A percentile compares a stretch with the other conserved stretches of the same genome.
Evolutionary conservation across 352 stramenopile genomes (phyloP).

Genomic region (Globisporangium nunn): DNA sequence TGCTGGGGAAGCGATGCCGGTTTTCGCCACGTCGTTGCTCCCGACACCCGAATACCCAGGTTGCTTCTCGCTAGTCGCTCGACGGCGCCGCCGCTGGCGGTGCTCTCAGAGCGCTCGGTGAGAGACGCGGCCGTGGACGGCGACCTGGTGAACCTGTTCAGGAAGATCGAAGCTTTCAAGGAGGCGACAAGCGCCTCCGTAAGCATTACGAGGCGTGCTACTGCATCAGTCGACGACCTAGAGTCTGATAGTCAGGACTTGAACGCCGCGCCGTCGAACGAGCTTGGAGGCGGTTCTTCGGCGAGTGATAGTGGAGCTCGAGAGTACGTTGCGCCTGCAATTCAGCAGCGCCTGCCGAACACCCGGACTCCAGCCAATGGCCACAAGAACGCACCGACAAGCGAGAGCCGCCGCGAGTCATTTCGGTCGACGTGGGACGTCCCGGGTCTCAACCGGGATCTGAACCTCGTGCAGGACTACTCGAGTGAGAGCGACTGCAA

Average conservation of each 20-base stretch:
- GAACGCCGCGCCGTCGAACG: not conserved
- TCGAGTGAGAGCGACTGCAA: slow-evolving; percentile 52
- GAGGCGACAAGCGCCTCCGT: slow-evolving; percentile 15
- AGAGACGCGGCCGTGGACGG: slow-evolving; percentile 8
- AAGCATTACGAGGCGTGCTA: not conserved
- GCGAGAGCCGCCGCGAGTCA: slow-evolving; percentile 19
- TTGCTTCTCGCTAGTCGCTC: not conserved
- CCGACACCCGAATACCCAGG: slow-evolving; percentile 11
- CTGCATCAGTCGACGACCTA: not conserved
- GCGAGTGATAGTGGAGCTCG: not conserved
- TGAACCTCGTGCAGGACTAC: slow-evolving; percentile 81
- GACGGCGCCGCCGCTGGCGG: not conserved
- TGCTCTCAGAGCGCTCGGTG: slow-evolving; percentile 1
- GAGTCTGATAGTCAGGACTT: not conserved
- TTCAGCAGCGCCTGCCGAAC: not conserved
- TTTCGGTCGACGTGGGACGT: slow-evolving; percentile 59
- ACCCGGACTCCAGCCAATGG: too few relatives aligned
- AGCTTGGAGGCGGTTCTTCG: not conserved
- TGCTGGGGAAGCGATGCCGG: slow-evolving; percentile 10
- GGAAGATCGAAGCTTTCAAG: slow-evolving; percentile 28
- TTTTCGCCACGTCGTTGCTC: slow-evolving; percentile 9
- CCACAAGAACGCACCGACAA: not conserved
- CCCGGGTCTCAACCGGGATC: slow-evolving; percentile 44
- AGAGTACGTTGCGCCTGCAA: not conserved
- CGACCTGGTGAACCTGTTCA: slow-evolving; percentile 21